phyloP scores from a whole-genome alignment of 2,329 filamentous ascomycete genomes.

The Aureobasidium sp. region DNA sequence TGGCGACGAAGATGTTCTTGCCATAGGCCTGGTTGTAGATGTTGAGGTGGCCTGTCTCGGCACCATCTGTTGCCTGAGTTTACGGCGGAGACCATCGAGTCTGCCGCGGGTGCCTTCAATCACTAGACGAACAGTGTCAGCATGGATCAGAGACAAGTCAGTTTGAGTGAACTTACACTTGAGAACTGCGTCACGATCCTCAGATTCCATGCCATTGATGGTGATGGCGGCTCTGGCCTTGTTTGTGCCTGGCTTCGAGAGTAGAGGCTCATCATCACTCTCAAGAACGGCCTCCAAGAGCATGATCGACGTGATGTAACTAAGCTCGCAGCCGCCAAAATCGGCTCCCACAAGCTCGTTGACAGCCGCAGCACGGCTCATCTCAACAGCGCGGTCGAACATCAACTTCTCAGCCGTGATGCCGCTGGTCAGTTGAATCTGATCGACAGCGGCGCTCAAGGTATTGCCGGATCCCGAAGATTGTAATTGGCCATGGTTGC shows the following conservation, averaged over 20 bases:
- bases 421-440: conserved; percentile 75
- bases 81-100: conserved; percentile 11
- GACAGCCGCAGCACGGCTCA: conserved; percentile 89
- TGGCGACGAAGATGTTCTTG: conserved; percentile 6
- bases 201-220: conserved; percentile 50
- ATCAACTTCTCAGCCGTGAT: conserved; percentile 94
- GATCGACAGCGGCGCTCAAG: conserved; percentile 60
- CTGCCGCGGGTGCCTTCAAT: conserved; percentile 14
- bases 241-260: conserved; percentile 37
- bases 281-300: conserved; percentile 95
- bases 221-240: conserved; percentile 34
- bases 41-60: conserved; percentile 2
- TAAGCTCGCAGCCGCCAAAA: conserved; percentile 60
- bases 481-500: conserved; percentile 56
- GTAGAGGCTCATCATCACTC: conserved; percentile 53
- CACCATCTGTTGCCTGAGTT: conserved; percentile 11
- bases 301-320: conserved; percentile 84
- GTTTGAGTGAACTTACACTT: conserved; percentile 50
- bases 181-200: conserved; percentile 64
- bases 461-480: conserved; percentile 43
- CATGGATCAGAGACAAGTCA: not conserved
- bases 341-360: conserved; percentile 76
- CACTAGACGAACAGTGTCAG: conserved; percentile 10
- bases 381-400: conserved; percentile 94
- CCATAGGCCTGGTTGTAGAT: not conserved